Base-by-base conservation (phyloP, 306 rosid genomes). In the Rosa lucieae region DNA sequence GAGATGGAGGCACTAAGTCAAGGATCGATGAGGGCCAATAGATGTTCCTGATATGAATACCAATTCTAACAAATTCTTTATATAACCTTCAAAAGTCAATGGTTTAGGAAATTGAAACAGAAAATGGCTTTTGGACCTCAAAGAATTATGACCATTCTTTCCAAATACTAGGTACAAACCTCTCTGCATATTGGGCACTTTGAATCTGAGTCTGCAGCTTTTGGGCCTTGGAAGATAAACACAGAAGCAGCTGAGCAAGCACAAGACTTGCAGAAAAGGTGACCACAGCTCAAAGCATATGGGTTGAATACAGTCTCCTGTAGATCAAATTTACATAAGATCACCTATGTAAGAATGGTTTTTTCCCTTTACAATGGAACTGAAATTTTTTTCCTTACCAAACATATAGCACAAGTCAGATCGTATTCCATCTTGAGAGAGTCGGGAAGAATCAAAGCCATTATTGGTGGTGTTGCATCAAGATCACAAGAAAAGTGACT, bases 181-280 rank as follows among this genome's bases (percentile, higher is more conserved):
- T 94, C 94, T 86, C 99, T 92, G 93, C 99, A 94, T 82, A 89
- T 80, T 29, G 99, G 92, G 81, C 97, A 94, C 84, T 89, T 92
- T 12, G 91, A 81, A 63, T 88, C 89, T 7, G 48, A 77, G 79
- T 61, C 77, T 66, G 97, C 97, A 69, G 89, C 78, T 86, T 88
- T 94, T 48, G 84, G 91, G 80, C 97, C 97, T 79, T 92, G 87
- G 70, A 91, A 94, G 42, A 88, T 87, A 90, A 84, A 82, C 79
- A 92, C 91, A 49, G 97, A 86, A 68, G 95, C 97, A 73, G 97
- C 93, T 23, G 96, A 88, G 87, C 99, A 94, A 82, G 89, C 94
- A 82, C 99, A 94, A 44, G 97, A 85, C 81, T 94, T 94, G 90
- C 97, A 94, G 76, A 92, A 94, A 76, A 92, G 82, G 84, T 94